Conservation (phyloP, 2,329 filamentous ascomycete species). For the Epichloe aotearoae region DNA sequence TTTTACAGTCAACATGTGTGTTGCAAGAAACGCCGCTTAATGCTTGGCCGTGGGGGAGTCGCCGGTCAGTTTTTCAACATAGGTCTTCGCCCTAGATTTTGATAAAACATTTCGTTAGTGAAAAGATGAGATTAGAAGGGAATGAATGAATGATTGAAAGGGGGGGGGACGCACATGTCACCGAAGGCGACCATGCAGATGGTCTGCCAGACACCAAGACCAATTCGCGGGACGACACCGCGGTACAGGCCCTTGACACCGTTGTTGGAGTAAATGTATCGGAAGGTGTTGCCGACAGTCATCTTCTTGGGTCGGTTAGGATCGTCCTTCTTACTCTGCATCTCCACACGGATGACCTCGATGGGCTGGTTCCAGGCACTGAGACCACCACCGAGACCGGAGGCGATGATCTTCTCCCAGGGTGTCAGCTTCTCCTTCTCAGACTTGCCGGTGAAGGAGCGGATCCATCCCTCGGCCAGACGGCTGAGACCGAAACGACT, state of each 20-base stretch:
- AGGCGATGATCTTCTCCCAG: conserved; percentile 79
- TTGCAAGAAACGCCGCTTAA: conserved; percentile 32
- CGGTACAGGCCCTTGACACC: conserved; percentile 89
- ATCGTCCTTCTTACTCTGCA: conserved; percentile 98
- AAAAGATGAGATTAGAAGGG: background rate
- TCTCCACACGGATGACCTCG: conserved; percentile 98
- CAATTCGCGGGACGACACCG: conserved; percentile 86
- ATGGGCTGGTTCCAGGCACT: conserved; percentile 99
- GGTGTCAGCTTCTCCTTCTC: conserved; percentile 64
- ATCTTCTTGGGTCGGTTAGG: conserved; percentile 98
- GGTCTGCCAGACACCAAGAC: conserved; percentile 95
- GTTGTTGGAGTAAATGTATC: conserved; percentile 84
- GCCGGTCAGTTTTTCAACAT: conserved; percentile 53
- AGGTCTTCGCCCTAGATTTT: conserved; percentile 45
- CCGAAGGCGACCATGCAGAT: conserved; percentile 99
- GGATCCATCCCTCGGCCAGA: conserved; percentile 81
- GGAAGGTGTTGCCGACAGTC: conserved; percentile 76
- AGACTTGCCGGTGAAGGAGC: conserved; percentile 63
- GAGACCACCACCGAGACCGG: conserved; percentile 79
- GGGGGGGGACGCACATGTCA: conserved; percentile 63
- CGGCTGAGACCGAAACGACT: conserved; percentile 88
- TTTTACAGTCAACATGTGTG: background rate
- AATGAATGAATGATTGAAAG: conserved; percentile 1
- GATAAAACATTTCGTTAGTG: background rate
- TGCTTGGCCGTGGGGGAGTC: conserved; percentile 53